phyloP scores from a whole-genome alignment of 129 eudicot genomes.

The Rutidosis leptorrhynchoides region DNA sequence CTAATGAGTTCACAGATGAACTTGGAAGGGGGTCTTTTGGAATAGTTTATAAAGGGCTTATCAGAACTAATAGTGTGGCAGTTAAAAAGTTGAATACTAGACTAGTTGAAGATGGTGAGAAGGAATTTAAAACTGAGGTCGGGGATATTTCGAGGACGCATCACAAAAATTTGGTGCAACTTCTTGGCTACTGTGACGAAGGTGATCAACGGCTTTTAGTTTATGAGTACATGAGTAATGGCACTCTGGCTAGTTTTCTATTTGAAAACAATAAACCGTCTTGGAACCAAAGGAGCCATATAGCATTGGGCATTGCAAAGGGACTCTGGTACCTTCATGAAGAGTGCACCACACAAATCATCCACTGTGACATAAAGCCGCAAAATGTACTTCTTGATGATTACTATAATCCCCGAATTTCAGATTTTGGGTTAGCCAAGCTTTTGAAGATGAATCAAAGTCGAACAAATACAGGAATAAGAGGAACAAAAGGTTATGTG shows the following conservation, averaged over 20 bases:
- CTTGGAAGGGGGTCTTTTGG: constrained; percentile 46
- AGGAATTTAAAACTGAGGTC: constrained; percentile 48
- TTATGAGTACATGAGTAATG: constrained; percentile 51
- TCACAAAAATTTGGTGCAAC: constrained; percentile 54
- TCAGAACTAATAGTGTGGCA: constrained; percentile 29
- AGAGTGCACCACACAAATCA: constrained; percentile 56
- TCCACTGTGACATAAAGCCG: constrained; percentile 72
- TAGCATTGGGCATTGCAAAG: constrained; percentile 43
- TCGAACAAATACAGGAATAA: constrained; percentile 35
- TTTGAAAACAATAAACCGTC: constrained; percentile 31
- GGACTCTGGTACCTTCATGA: constrained; percentile 58
- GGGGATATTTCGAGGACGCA: constrained; percentile 40
- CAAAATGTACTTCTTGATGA: constrained; percentile 64
- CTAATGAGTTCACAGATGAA: constrained; percentile 45
- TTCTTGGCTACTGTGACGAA: constrained; percentile 48
- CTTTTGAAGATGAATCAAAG: constrained; percentile 45
- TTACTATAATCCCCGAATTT: constrained; percentile 40
- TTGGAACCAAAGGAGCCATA: constrained; percentile 41
- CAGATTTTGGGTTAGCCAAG: constrained; percentile 63
- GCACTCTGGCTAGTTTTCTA: constrained; percentile 43
- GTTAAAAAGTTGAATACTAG: constrained; percentile 36
- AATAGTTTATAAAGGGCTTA: constrained; percentile 40
- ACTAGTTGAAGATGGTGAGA: constrained; percentile 28
- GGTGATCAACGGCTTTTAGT: constrained; percentile 41
- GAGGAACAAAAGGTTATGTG: constrained; percentile 68